These are phyloP conservation scores for Tilletia caries DNA, from an alignment of 1,284 basidiomycete species.

Conservation along the genomic window DNA sequence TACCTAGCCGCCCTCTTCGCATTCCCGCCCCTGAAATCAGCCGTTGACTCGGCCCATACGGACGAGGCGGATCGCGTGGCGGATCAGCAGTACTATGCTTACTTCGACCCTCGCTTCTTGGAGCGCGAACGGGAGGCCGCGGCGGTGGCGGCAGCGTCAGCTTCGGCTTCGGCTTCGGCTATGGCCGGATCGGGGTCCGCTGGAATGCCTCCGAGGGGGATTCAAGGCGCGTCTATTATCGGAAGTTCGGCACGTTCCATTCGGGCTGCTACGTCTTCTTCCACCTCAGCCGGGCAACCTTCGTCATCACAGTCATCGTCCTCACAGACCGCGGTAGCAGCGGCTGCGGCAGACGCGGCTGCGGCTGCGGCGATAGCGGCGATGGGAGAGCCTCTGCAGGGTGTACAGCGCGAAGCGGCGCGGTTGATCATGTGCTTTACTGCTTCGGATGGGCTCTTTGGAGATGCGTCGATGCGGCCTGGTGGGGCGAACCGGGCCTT, in stretches of 20 bases:
- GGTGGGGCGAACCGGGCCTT: background rate
- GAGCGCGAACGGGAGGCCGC: background rate
- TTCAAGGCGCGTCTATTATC: no score
- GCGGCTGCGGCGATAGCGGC: background rate
- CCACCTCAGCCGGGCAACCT: background rate
- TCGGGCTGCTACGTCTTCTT: background rate
- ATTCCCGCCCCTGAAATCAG: constrained; percentile 19
- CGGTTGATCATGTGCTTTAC: constrained; percentile 12
- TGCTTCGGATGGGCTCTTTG: constrained; percentile 8
- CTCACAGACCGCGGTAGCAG: no score
- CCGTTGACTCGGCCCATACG: constrained; percentile 2
- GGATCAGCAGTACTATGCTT: constrained; percentile 8
- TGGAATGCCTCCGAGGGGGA: no score
- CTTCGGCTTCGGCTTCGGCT: background rate
- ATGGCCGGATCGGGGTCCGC: no score
- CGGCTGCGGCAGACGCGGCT: background rate
- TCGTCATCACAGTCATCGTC: no score
- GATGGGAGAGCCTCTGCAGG: background rate
- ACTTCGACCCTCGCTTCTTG: background rate
- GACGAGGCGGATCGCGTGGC: background rate
- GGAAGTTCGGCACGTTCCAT: no score
- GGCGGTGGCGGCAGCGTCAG: background rate
- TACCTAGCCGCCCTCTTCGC: constrained; percentile 37
- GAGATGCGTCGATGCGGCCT: background rate
- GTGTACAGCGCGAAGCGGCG: background rate